phyloP scores from a whole-genome alignment of 2,329 filamentous ascomycete genomes.

The Pseudopithomyces chartarum region DNA sequence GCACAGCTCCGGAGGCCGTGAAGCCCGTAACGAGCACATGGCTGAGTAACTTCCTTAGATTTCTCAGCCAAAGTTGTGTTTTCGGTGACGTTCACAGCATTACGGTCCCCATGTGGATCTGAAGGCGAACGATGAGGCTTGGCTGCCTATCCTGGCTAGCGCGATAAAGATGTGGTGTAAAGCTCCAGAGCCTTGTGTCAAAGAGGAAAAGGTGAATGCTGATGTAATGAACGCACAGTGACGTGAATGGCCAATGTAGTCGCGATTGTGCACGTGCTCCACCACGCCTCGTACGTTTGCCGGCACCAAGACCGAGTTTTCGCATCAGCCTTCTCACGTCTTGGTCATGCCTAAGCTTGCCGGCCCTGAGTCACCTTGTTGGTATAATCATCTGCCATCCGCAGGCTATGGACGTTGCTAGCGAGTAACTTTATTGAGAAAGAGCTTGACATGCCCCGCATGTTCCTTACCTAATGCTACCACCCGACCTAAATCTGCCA shows the following conservation, averaged over 20 bases:
- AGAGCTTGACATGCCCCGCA: conserved; percentile 35
- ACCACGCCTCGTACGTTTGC: conserved; percentile 13
- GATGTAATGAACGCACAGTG: conserved; percentile 11
- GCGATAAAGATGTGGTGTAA: neutral
- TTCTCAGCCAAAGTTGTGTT: conserved; percentile 7
- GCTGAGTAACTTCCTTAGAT: conserved; percentile 20
- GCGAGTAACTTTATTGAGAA: conserved; percentile 23
- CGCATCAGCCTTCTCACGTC: neutral
- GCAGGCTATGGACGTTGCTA: conserved; percentile 16
- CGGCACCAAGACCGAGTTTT: conserved; percentile 4
- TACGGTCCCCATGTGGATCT: conserved; percentile 15
- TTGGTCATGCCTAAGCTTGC: conserved; percentile 2
- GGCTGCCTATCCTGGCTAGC: conserved; percentile 24
- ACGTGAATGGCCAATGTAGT: conserved; percentile 17
- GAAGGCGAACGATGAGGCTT: conserved; percentile 29
- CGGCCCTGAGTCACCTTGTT: neutral
- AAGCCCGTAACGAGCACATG: neutral
- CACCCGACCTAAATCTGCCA: conserved; percentile 34
- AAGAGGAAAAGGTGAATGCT: neutral
- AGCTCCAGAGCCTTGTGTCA: neutral
- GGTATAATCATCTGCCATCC: conserved; percentile 11
- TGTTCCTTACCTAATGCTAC: conserved; percentile 39
- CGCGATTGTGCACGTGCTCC: conserved; percentile 11
- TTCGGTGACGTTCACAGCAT: conserved; percentile 20
- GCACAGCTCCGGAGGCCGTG: neutral